These are phyloP conservation scores for Rhodotorula sp. DNA, from an alignment of 1,284 basidiomycete genomes.

Conservation along the genomic window DNA sequence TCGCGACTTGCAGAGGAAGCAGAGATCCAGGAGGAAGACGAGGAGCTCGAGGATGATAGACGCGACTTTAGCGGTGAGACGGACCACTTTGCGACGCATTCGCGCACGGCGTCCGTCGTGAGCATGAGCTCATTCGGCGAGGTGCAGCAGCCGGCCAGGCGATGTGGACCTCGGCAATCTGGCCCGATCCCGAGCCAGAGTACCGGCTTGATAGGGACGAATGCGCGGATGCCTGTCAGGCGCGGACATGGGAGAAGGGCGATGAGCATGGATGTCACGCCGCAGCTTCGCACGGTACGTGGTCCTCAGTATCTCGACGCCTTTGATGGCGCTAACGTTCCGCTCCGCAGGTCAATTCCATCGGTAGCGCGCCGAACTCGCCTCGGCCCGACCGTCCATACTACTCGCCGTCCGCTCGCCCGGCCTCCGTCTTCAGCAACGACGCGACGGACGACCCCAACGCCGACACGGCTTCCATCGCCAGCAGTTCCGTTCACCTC, in stretches of 20 bases:
- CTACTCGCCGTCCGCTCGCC: slow-evolving; percentile 10
- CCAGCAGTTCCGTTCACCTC: neutral
- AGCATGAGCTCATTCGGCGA: neutral
- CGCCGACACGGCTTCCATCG: neutral
- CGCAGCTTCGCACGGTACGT: slow-evolving; percentile 1
- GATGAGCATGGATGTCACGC: slow-evolving; percentile 36
- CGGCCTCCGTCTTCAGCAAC: slow-evolving; percentile 24
- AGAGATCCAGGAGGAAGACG: slow-evolving; percentile 20
- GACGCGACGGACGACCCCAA: slow-evolving; percentile 22
- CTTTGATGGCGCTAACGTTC: too few species aligned
- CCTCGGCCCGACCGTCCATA: slow-evolving; percentile 1
- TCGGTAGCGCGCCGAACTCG: slow-evolving; percentile 14
- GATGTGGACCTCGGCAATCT: neutral
- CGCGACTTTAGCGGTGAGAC: slow-evolving; percentile 1
- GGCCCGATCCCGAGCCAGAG: slow-evolving; percentile 15
- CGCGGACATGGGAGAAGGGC: slow-evolving; percentile 7
- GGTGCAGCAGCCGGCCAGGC: neutral
- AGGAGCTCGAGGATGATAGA: slow-evolving; percentile 5
- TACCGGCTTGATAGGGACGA: slow-evolving; percentile 6
- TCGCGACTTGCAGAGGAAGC: slow-evolving; percentile 15
- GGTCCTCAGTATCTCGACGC: too few species aligned
- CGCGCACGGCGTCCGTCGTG: neutral
- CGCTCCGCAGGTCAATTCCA: neutral
- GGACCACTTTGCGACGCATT: neutral
- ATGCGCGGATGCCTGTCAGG: neutral